Conservation (phyloP, 352 stramenopile genomes). For the Pythium diclinum region DNA sequence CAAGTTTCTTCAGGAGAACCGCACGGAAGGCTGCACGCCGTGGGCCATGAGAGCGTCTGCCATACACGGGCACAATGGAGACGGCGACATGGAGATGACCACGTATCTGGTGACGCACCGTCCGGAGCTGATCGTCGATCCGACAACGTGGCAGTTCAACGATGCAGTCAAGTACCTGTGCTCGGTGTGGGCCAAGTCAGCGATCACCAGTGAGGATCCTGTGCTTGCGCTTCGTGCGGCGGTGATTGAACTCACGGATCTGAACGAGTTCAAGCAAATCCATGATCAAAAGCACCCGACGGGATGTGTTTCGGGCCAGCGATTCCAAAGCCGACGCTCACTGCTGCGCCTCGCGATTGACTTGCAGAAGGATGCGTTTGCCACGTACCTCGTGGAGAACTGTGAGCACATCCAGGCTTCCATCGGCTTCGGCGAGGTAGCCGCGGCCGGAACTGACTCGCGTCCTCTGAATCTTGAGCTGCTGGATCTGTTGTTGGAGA, state of each 20-base stretch:
- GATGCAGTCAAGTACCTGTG: not conserved
- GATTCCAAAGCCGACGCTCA: not conserved
- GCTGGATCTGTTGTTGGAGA: not conserved
- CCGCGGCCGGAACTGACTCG: not conserved
- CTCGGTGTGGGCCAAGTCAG: not conserved
- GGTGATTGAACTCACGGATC: not conserved
- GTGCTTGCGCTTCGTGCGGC: not conserved
- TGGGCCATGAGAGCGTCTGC: slow-evolving; percentile 5
- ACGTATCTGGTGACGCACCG: not conserved
- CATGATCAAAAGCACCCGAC: not conserved
- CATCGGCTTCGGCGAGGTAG: not conserved
- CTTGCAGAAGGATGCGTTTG: not conserved
- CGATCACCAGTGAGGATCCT: not conserved
- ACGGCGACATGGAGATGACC: not conserved
- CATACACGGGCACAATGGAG: too few species aligned
- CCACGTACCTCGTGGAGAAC: not conserved
- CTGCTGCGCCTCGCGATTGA: not conserved
- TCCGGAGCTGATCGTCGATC: not conserved
- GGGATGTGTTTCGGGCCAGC: not conserved
- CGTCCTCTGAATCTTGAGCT: not conserved
- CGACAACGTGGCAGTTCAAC: not conserved
- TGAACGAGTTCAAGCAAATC: not conserved
- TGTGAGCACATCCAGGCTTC: not conserved
- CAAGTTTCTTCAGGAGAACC: slow-evolving; percentile 22
- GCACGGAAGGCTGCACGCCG: slow-evolving; percentile 18